Evolutionary conservation across 2,329 filamentous ascomycete species (phyloP), one percentile per base, ranked within the genome.

Genomic region (Geosmithia morbida): DNA sequence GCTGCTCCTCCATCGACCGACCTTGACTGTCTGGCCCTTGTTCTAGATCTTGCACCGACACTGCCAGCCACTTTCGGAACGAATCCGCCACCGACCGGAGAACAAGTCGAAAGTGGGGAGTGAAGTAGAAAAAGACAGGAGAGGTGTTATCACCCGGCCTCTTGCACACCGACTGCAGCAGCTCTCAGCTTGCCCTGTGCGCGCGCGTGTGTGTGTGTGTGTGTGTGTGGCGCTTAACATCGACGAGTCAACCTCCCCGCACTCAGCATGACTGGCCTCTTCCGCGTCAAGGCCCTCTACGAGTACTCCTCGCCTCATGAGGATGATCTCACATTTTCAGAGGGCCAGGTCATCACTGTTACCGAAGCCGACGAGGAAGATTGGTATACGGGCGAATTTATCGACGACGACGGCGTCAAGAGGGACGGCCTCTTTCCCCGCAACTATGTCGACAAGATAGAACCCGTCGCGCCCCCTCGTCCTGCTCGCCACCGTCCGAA

Each of bases 371-470:
- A 97, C 61, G 92, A 95, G 61, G 81, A 75, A 53, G 94, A 97
- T 62, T 97, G 89, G 92, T 94, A 92, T 62, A 79, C 77, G 52
- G 90, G 92, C 55, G 84, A 92, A 65, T 96, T 95, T 63, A 69
- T 81, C 53, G 86, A 94, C 65, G 78, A 80, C 50, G 66, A 72
- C 46, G 92, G 92, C 48, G 67, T 65, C 52, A 87, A 83, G 65
- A 77, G 81, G 61, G 81, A 89, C 59, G 90, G 90, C 55, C 85
- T 96, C 57, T 97, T 96, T 64, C 90, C 88, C 46, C 83, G 85
- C 62, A 98, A 97, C 68, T 98, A 98, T 61, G 92, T 98, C 59
- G 92, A 98, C 66, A 87, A 83, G 67, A 94, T 87, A 66, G 90
- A 97, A 63, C 92, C 92, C 39, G 84, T 81, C 48, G 84, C 90